phyloP scores from a whole-genome alignment of 163 green algal genomes.

The Prototheca wickerhamii region DNA sequence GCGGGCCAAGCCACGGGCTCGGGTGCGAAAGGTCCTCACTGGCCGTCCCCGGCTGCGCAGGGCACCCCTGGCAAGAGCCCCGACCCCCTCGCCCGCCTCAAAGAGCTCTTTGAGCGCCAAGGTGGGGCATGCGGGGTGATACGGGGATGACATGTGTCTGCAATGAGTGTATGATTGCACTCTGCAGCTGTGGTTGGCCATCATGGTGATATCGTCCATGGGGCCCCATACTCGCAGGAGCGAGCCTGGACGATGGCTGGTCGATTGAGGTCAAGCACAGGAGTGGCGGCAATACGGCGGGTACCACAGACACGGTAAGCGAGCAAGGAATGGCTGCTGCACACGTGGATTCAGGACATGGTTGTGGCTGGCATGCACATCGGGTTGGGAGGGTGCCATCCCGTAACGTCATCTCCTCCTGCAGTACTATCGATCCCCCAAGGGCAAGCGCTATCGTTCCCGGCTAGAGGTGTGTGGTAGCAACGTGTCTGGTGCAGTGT shows the following conservation, averaged over 20 bases:
- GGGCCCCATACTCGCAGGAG: constrained; percentile 6
- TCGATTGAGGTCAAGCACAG: constrained; percentile 39
- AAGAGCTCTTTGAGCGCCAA: too few relatives aligned
- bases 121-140: too few relatives aligned
- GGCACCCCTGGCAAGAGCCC: too few relatives aligned
- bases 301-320: constrained; percentile 39
- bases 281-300: constrained; percentile 32
- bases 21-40: too few relatives aligned
- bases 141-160: too few relatives aligned
- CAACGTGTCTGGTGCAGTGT: neutral
- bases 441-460: constrained; percentile 36
- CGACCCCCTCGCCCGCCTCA: too few relatives aligned
- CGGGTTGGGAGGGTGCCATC: neutral
- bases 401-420: neutral
- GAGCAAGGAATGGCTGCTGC: neutral
- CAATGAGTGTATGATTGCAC: too few relatives aligned
- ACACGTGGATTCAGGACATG: neutral
- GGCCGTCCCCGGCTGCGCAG: too few relatives aligned
- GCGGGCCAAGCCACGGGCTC: too few relatives aligned
- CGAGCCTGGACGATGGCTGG: constrained; percentile 36
- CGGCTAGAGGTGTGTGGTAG: constrained; percentile 32
- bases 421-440: constrained; percentile 46
- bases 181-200: too few relatives aligned
- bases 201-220: neutral
- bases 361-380: neutral